Base-by-base conservation (phyloP, 2,329 filamentous ascomycete species). In the Peltaster fructicola region DNA sequence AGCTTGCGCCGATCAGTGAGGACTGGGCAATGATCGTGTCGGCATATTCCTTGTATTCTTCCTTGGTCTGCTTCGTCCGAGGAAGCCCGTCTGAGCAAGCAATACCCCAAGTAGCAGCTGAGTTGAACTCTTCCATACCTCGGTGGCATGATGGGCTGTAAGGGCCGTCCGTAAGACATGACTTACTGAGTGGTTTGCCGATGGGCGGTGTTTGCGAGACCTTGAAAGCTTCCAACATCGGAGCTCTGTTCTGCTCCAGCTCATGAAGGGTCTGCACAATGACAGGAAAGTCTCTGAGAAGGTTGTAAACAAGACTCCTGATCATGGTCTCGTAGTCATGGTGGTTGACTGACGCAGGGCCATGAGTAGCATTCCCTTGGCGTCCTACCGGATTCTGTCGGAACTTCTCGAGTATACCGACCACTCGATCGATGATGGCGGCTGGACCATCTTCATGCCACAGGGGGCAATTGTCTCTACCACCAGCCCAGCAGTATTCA, bases 401-500 rank as follows among this genome's bases (percentile, higher is more conserved):
- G 10, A 64, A 45, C 0, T 56, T 45, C 6, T 45, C 22, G 20
- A 55, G 43, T 26, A 64, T 53, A n/a, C 44, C 44, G 0, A 36
- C 24, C 23, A 53, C 50, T 9, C 34, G 32, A 52, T 42, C 41
- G 5, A 44, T 30, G 2, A 40, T 37, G 19, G 54, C 48, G 8
- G 51, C 49, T 4, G 41, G 26, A 6, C 50, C 49, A 25, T 47
- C 51, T 20, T 31, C 22, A 16, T 40, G 10, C 20, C 33, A 35
- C 4, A 68, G 52, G 1, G 51, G 51, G 27, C 63, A 69, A 5
- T 43, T 51, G 1, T 47, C 31, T 5, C 22, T 20, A 0, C 62
- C 61, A 10, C 59, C 65, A 20, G 52, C 45, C 37, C 60, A 55
- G 38, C 69, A 74, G 19, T 57, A 54, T 10, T 50, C 45, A 36